These are phyloP conservation scores for Candida alai DNA, from an alignment of 805 yeast species.

Conservation along the genomic window DNA sequence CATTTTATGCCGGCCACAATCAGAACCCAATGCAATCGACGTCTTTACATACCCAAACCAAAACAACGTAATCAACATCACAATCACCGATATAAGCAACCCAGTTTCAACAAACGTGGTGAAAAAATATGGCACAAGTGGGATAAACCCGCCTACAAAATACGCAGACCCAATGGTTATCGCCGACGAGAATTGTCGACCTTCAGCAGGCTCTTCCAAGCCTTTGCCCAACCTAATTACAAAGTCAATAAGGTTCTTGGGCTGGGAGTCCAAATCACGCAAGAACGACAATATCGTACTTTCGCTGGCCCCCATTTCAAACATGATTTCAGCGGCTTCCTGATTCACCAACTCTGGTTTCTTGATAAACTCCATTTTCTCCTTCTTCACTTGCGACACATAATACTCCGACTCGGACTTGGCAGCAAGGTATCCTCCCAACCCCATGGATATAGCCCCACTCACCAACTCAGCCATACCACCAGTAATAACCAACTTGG, in stretches of 20 bases:
- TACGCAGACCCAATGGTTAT: conserved; percentile 86
- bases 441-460: conserved; percentile 97
- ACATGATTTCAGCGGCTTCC: conserved; percentile 75
- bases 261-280: conserved; percentile 72
- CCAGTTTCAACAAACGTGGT: conserved; percentile 73
- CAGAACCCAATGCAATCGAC: conserved; percentile 76
- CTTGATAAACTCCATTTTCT: conserved; percentile 63
- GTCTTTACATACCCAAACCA: conserved; percentile 86
- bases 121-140: conserved; percentile 88
- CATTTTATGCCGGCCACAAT: conserved; percentile 56
- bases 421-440: conserved; percentile 96
- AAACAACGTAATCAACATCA: conserved; percentile 84
- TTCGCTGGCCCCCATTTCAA: conserved; percentile 70
- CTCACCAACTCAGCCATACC: conserved; percentile 96
- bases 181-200: conserved; percentile 84
- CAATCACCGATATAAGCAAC: conserved; percentile 64
- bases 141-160: conserved; percentile 89
- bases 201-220: conserved; percentile 92
- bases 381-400: conserved; percentile 65
- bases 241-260: conserved; percentile 78
- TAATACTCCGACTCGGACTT: conserved; percentile 80
- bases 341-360: conserved; percentile 64
- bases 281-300: conserved; percentile 71
- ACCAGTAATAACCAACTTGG: conserved; percentile 91
- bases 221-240: conserved; percentile 86